phyloP scores from a whole-genome alignment of 768 basidiomycete genomes.

The Exsudoporus frostii region DNA sequence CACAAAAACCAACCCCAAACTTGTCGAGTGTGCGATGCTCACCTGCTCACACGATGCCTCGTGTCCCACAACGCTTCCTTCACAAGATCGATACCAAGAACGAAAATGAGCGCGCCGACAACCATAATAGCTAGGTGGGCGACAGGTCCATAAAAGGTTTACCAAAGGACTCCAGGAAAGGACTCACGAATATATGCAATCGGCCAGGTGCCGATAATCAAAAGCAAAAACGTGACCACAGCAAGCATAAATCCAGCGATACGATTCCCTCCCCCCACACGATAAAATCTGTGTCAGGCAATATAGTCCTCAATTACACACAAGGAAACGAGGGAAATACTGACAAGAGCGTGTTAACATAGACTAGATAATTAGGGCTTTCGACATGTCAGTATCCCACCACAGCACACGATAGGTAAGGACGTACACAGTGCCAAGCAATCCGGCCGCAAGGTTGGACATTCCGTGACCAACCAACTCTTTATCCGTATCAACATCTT shows the following conservation, averaged over 20 bases:
- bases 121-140: slow-evolving; percentile 73
- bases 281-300: slow-evolving; percentile 63
- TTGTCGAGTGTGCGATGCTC: slow-evolving; percentile 22
- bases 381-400: slow-evolving; percentile 5
- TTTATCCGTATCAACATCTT: slow-evolving; percentile 87
- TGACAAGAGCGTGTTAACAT: slow-evolving; percentile 81
- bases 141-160: background rate
- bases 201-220: slow-evolving; percentile 82
- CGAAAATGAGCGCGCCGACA: slow-evolving; percentile 89
- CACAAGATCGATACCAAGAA: slow-evolving; percentile 89
- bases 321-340: slow-evolving; percentile 16
- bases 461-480: slow-evolving; percentile 93
- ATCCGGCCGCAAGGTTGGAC: slow-evolving; percentile 81
- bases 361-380: slow-evolving; percentile 84
- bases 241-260: slow-evolving; percentile 86
- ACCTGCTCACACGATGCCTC: slow-evolving; percentile 78
- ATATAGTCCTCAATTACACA: background rate
- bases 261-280: slow-evolving; percentile 85
- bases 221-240: slow-evolving; percentile 61
- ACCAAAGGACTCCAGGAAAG: background rate
- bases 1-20: background rate
- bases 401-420: background rate
- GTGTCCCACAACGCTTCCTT: slow-evolving; percentile 99
- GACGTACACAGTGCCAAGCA: slow-evolving; percentile 75
- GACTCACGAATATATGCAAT: slow-evolving; percentile 88